These are phyloP conservation scores for Mucor lusitanicus DNA, from an alignment of 371 early-diverging fungal genomes.

Conservation along the genomic window DNA sequence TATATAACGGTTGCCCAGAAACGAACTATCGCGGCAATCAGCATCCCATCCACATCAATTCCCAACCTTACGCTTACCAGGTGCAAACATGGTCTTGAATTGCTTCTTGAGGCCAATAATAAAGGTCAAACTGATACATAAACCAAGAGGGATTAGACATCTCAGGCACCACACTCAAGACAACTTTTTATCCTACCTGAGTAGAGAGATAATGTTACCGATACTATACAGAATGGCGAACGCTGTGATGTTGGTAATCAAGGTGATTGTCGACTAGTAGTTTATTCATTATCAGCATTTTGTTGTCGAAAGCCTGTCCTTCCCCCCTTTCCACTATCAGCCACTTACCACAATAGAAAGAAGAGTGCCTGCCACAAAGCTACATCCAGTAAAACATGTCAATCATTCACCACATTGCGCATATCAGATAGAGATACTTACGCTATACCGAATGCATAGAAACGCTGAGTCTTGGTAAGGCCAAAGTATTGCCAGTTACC, in stretches of 20 bases:
- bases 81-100: constrained; percentile 85
- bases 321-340: not conserved
- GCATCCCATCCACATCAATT: not conserved
- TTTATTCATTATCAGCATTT: not conserved
- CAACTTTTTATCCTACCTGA: constrained; percentile 51
- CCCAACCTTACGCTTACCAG: constrained; percentile 40
- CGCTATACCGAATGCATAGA: constrained; percentile 89
- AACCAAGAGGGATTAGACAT: constrained; percentile 69
- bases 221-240: constrained; percentile 91
- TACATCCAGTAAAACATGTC: constrained; percentile 16
- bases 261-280: constrained; percentile 65
- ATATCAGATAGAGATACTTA: constrained; percentile 19
- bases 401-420: not conserved
- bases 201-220: constrained; percentile 85
- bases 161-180: not conserved
- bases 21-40: constrained; percentile 19
- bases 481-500: constrained; percentile 55
- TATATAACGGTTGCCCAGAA: constrained; percentile 48
- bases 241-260: constrained; percentile 59
- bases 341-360: constrained; percentile 72
- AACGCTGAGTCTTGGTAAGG: constrained; percentile 79
- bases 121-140: constrained; percentile 87
- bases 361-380: constrained; percentile 74
- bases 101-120: constrained; percentile 85
- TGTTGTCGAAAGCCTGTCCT: constrained; percentile 7